Evolutionary conservation across 83 land plant genomes (phyloP).

Genomic region (Thuja plicata): DNA sequence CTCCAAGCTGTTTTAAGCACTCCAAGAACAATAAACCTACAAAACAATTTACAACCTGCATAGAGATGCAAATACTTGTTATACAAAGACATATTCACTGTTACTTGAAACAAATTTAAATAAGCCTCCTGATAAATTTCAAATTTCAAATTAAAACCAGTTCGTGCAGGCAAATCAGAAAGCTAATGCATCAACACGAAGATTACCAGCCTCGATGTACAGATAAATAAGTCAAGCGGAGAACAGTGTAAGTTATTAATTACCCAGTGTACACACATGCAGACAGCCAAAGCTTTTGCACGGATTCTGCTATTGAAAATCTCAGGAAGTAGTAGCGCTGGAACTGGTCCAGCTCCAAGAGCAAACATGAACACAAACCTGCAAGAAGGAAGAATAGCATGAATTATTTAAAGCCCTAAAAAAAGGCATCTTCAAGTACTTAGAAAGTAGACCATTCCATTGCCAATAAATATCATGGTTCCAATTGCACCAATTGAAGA

Average conservation of each 20-base stretch:
- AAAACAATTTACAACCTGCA: slow-evolving; percentile 86
- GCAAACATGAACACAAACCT: slow-evolving; percentile 92
- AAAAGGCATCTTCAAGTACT: background rate
- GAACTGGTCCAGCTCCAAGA: slow-evolving; percentile 91
- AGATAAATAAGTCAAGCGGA: background rate
- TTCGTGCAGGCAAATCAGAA: background rate
- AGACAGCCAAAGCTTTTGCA: slow-evolving; percentile 90
- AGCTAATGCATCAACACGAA: slow-evolving; percentile 1
- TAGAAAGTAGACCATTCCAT: background rate
- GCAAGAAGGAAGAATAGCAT: slow-evolving; percentile 18
- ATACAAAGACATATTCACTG: background rate
- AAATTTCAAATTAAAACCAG: background rate
- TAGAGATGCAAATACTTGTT: background rate
- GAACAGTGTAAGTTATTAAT: slow-evolving; percentile 18
- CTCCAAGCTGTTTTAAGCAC: slow-evolving; percentile 73
- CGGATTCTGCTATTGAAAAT: slow-evolving; percentile 76
- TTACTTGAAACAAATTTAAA: background rate
- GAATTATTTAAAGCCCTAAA: background rate
- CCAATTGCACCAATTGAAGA: background rate
- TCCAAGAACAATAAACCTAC: slow-evolving; percentile 80
- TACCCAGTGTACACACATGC: slow-evolving; percentile 96
- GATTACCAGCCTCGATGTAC: background rate
- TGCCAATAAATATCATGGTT: background rate
- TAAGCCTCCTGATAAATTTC: background rate
- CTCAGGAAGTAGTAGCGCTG: slow-evolving; percentile 82